Evolutionary conservation across 1,284 basidiomycete species (phyloP), one percentile per base, ranked within the genome.

Genomic region (Inonotus hispidus): DNA sequence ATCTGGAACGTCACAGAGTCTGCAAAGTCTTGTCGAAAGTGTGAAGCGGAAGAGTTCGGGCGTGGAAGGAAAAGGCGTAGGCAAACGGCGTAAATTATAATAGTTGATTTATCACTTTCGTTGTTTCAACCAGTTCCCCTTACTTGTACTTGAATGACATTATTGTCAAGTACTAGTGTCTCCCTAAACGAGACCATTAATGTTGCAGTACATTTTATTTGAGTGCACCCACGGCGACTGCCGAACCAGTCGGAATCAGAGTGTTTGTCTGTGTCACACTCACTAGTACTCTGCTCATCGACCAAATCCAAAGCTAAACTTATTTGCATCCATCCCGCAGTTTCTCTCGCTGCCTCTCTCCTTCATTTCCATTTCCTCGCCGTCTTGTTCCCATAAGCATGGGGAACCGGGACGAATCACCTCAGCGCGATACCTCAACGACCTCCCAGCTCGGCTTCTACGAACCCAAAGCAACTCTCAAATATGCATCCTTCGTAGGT

Each of bases 21-120:
- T 95, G 60, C 74, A 82, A 64, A 84, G 75, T 64, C 75, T 96
- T 32, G 90, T 94, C 19, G 87, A 92, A 68, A 91, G 89, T 64
- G 87, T 97, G 39, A 97, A 96, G 76, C 78, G 92, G 57, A 94
- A 91, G 72, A 85, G 80, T 64, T 68, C 69, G 4, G 67, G 69
- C 25, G 64, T 68, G 21, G 70, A 73, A 25, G 66, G 64, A 2
- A 67, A 66, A 16, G 72, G 75, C 2, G 65, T 74, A 35, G 83
- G 82, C 11, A 90, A 89, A 69, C 77, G 87, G 37, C 78, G 79
- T 50, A 58, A 59, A 55, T 25, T 62, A 41, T 62, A 53, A 50
- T 25, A 86, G n/a, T n/a, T n/a, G n/a, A 29, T 35, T 8, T 23
- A 23, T 46, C 23, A 43, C 25, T 19, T 56, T 43, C 19, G 7